Evolutionary conservation across 176 grass and related monocot species (phyloP), one percentile per base, ranked within the genome.

Genomic region (Musa troglodytarum): DNA sequence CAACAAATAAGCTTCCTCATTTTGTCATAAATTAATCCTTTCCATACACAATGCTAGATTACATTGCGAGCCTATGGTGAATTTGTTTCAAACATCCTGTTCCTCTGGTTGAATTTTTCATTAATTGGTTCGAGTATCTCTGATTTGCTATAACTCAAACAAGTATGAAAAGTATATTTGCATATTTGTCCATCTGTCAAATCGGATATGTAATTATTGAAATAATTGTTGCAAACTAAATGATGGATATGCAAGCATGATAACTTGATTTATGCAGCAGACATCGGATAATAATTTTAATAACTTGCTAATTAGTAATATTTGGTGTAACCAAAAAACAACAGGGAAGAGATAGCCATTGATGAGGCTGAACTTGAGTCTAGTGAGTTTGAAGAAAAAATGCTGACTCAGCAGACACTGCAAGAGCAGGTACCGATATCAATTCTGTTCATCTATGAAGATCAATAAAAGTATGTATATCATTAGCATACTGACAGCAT

Each of bases 271-370:
- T 69, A 69, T 69, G 28, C 13, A 49, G 15, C 50, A 23, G 16
- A 49, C 28, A 50, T 50, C 14, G 2, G 9, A 26, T 26, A n/a
- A 20, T 71, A 13, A 74, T 1, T 75, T 63, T 22, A 25, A 10
- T 7, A 76, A 66, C 19, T 66, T 9, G 21, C 28, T 69, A 9
- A 55, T 65, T 63, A 14, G 14, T 75, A 0, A 12, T 8, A 17
- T 82, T 61, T 78, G 76, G 58, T 49, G 0, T 55, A 58, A 53
- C 25, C 34, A 43, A 77, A 62, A 72, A 82, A 84, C 82, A 52
- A 79, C 62, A 96, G 88, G 84, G 92, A 96, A 84, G 88, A 96
- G 77, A 86, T 86, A 53, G 86, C 88, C 76, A 96, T 91, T 82
- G 88, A 96, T 84, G 86, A 96, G 79, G 88, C 86, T 15, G 92